A percentile compares a stretch with the other conserved stretches of the same genome.
These are phyloP conservation scores for Pneumocystis jirovecii DNA, from an alignment of 1,139 yeast genomes.

Conservation along the genomic window DNA sequence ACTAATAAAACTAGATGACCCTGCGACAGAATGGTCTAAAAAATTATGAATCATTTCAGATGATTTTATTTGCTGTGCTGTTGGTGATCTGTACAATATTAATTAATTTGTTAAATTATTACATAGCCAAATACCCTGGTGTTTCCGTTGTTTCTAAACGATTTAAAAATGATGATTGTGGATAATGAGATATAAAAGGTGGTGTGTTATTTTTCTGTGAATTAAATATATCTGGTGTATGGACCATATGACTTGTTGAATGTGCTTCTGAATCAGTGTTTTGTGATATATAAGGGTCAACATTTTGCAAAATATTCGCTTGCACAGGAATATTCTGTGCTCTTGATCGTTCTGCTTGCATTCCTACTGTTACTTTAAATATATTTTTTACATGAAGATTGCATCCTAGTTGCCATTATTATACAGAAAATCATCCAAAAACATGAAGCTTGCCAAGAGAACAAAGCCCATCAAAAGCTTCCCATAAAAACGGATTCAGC, in stretches of 20 bases:
- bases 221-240: background rate
- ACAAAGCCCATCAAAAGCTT: constrained; percentile 67
- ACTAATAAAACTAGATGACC: background rate
- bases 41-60: background rate
- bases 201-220: background rate
- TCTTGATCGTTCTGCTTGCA: background rate
- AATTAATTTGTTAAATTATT: background rate
- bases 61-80: background rate
- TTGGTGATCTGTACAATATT: background rate
- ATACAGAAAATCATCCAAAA: too few species aligned
- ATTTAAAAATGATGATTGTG: background rate
- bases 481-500: constrained; percentile 70
- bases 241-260: background rate
- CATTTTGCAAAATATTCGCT: background rate
- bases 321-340: background rate
- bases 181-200: background rate
- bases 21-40: background rate
- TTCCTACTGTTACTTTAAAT: constrained; percentile 19
- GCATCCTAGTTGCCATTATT: constrained; percentile 21
- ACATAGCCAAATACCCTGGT: background rate
- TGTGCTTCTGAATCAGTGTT: background rate
- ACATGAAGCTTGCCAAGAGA: constrained; percentile 36
- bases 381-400: constrained; percentile 48
- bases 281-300: background rate
- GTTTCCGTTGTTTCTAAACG: background rate